Percentiles rank a stretch among this genome's conserved stretches.
Evolutionary conservation across 148 eudicot genomes (phyloP).

Genomic region (Cornus suecica): DNA sequence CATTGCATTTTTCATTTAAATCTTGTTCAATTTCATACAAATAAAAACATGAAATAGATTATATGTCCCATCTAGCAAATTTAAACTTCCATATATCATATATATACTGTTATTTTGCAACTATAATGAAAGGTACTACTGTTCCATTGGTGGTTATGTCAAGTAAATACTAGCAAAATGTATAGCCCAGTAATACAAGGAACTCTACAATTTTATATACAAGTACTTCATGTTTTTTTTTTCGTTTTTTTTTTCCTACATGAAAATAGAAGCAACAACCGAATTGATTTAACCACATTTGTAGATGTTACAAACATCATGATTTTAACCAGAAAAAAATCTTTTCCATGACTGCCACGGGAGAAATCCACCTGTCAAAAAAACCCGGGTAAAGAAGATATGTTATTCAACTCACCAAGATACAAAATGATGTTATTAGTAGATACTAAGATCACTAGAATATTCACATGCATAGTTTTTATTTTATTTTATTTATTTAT

Average conservation of each 20-base stretch:
- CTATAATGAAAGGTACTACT: neutral
- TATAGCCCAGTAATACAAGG: no score
- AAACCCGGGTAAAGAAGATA: neutral
- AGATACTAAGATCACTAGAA: neutral
- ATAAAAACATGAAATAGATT: neutral
- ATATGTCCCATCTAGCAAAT: neutral
- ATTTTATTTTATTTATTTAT: no score
- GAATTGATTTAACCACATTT: neutral
- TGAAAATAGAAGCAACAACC: neutral
- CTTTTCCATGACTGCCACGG: constrained; percentile 98
- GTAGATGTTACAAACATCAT: neutral
- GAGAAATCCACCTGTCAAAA: constrained; percentile 75
- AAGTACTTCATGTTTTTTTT: no score
- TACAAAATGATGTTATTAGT: no score
- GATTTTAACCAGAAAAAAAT: constrained; percentile 67
- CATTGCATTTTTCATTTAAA: no score
- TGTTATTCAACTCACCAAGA: no score
- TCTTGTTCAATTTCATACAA: neutral
- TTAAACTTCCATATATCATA: neutral
- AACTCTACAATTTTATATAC: neutral
- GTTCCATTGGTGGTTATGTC: neutral
- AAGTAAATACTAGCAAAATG: neutral
- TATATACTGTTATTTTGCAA: neutral
- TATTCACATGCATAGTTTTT: neutral
- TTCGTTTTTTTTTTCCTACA: neutral